A percentile compares a stretch with the other conserved stretches of the same genome.
These are phyloP conservation scores for Hypericum androsaemum DNA, from an alignment of 345 rosid genomes.

Conservation along the genomic window DNA sequence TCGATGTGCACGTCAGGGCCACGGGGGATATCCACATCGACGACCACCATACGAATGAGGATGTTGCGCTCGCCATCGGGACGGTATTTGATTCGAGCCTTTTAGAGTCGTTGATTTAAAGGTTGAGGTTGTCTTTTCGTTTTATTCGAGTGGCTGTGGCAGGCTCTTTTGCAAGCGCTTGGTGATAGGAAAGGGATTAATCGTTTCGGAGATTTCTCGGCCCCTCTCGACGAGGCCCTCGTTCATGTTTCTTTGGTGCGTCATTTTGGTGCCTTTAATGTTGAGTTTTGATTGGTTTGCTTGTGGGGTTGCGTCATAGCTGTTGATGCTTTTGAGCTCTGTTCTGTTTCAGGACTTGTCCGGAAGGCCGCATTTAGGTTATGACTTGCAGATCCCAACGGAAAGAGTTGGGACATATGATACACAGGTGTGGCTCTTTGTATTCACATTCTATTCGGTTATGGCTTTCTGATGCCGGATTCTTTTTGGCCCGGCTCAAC, in stretches of 20 bases:
- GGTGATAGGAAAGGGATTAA: constrained; percentile 88
- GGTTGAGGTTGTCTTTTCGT: background rate
- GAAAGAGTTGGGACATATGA: constrained; percentile 79
- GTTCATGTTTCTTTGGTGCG: constrained; percentile 74
- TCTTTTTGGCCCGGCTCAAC: background rate
- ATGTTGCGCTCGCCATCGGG: constrained; percentile 89
- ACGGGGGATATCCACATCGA: constrained; percentile 88
- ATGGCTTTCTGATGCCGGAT: background rate
- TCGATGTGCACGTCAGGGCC: constrained; percentile 80
- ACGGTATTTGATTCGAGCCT: constrained; percentile 29
- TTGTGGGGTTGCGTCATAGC: no score
- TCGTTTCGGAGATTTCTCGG: constrained; percentile 87
- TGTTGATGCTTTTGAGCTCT: background rate
- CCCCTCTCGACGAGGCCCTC: constrained; percentile 90
- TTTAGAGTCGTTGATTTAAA: background rate
- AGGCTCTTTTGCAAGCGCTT: constrained; percentile 83
- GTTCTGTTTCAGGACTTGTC: constrained; percentile 60
- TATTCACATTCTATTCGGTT: constrained; percentile 9
- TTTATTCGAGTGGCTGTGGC: constrained; percentile 3
- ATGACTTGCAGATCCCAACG: constrained; percentile 68
- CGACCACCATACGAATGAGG: constrained; percentile 91
- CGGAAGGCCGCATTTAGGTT: constrained; percentile 69
- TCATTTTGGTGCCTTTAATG: background rate
- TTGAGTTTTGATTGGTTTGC: no score
- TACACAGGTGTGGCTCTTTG: constrained; percentile 50